Evolutionary conservation across 2,329 filamentous ascomycete genomes (phyloP).

Genomic region (Ophiostoma ulmi): DNA sequence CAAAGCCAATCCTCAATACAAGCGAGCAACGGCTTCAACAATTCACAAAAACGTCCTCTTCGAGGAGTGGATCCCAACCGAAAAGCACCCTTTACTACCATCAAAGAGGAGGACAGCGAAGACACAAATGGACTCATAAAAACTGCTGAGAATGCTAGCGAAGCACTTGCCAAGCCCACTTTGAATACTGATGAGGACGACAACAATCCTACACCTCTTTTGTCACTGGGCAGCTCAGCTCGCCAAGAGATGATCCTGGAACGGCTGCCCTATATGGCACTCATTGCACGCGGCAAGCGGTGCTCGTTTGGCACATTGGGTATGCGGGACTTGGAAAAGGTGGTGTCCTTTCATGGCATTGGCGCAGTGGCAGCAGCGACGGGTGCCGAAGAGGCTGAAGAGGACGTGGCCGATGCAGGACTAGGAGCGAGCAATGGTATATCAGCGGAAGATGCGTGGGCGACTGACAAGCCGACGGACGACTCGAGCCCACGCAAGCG

Average conservation of each 20-base stretch:
- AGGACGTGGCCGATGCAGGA: slow-evolving; percentile 29
- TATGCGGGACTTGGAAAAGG: slow-evolving; percentile 59
- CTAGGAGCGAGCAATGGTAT: slow-evolving; percentile 15
- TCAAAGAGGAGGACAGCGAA: slow-evolving; percentile 14
- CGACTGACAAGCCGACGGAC: slow-evolving; percentile 57
- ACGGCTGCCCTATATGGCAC: slow-evolving; percentile 76
- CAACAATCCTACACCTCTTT: slow-evolving; percentile 28
- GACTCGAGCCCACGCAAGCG: slow-evolving; percentile 48
- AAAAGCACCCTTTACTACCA: not conserved
- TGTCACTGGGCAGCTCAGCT: slow-evolving; percentile 60
- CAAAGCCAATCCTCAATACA: not conserved
- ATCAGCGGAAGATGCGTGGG: slow-evolving; percentile 48
- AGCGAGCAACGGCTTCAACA: not conserved
- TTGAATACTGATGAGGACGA: not conserved
- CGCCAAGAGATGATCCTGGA: slow-evolving; percentile 75
- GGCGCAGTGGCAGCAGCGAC: slow-evolving; percentile 40
- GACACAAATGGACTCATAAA: slow-evolving; percentile 12
- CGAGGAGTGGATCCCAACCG: not conserved
- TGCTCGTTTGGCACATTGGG: slow-evolving; percentile 36
- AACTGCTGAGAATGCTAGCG: not conserved
- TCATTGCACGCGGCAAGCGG: slow-evolving; percentile 51
- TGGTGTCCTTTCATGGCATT: slow-evolving; percentile 62
- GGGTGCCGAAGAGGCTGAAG: slow-evolving; percentile 44
- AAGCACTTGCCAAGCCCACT: not conserved
- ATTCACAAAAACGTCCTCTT: not conserved